These are phyloP conservation scores for Xylaria grammica DNA, from an alignment of 495 filamentous ascomycete genomes.

Conservation along the genomic window DNA sequence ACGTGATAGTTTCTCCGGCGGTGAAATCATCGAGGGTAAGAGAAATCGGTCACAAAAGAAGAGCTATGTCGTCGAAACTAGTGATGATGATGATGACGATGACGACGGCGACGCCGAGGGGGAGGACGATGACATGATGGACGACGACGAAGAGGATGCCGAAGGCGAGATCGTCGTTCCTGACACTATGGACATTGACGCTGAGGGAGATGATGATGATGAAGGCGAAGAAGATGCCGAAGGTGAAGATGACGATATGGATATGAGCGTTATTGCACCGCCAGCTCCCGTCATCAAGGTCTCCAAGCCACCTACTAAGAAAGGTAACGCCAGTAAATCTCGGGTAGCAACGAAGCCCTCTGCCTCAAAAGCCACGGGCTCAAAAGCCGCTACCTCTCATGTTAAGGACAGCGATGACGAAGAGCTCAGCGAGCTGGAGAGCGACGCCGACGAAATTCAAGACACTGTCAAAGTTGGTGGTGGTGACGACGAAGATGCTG, in stretches of 20 bases:
- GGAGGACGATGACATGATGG: constrained; percentile 43
- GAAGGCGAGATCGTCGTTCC: constrained; percentile 42
- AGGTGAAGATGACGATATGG: constrained; percentile 56
- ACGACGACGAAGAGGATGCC: constrained; percentile 52
- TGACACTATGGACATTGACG: constrained; percentile 43
- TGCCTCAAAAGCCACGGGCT: constrained; percentile 25
- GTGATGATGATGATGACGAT: constrained; percentile 57
- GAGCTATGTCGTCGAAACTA: constrained; percentile 68
- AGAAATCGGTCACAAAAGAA: constrained; percentile 68
- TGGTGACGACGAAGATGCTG: constrained; percentile 55
- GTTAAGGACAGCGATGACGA: constrained; percentile 51
- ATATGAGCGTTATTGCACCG: constrained; percentile 41
- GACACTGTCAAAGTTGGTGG: constrained; percentile 46
- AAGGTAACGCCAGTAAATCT: constrained; percentile 31
- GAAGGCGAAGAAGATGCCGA: constrained; percentile 56
- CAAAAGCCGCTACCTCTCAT: constrained; percentile 34
- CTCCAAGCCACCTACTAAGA: constrained; percentile 42
- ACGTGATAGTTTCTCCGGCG: constrained; percentile 51
- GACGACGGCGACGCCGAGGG: constrained; percentile 52
- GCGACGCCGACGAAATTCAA: constrained; percentile 56
- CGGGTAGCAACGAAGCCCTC: constrained; percentile 29
- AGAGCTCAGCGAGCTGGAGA: constrained; percentile 53
- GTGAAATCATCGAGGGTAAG: constrained; percentile 65
- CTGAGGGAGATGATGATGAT: constrained; percentile 53
- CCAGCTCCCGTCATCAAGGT: constrained; percentile 51